A percentile compares a stretch with the other conserved stretches of the same genome.
Conservation (phyloP, 1,139 yeast species). For the Debaryomyces udenii region DNA sequence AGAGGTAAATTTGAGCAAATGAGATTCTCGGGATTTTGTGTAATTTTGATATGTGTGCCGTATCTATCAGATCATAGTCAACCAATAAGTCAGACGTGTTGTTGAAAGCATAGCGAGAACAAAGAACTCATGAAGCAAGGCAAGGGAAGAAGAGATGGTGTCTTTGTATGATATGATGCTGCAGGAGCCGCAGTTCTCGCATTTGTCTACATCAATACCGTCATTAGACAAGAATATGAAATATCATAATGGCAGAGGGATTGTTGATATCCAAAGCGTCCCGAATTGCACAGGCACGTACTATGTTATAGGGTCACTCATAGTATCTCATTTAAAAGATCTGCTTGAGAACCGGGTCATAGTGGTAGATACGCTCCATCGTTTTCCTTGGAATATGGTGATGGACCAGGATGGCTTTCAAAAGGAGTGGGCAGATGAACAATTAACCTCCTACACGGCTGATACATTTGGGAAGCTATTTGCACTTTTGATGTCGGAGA, state of each 20-base stretch:
- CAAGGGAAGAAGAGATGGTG: conserved; percentile 15
- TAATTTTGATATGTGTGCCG: conserved; percentile 8
- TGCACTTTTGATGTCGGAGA: conserved; percentile 21
- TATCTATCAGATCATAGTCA: no score
- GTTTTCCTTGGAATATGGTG: conserved; percentile 33
- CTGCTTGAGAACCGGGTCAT: conserved; percentile 19
- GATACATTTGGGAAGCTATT: conserved; percentile 34
- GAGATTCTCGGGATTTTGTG: not conserved
- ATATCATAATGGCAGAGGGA: conserved; percentile 20
- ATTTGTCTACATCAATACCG: conserved; percentile 31
- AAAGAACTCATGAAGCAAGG: conserved; percentile 5
- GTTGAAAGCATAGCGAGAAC: not conserved
- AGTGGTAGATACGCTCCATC: conserved; percentile 33
- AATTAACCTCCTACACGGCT: conserved; percentile 21
- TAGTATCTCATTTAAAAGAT: conserved; percentile 32
- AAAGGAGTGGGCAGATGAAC: conserved; percentile 19
- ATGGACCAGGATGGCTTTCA: conserved; percentile 23
- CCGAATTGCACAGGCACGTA: conserved; percentile 34
- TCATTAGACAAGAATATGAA: conserved; percentile 28
- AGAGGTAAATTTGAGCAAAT: conserved; percentile 6
- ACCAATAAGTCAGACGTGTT: conserved; percentile 1
- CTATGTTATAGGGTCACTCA: conserved; percentile 25
- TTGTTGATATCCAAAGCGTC: conserved; percentile 43
- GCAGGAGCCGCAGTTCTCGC: conserved; percentile 15
- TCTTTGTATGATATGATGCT: conserved; percentile 19